Evolutionary conservation across 164 flowering plant genomes (phyloP).

Genomic region (Nelumbo lutea): DNA sequence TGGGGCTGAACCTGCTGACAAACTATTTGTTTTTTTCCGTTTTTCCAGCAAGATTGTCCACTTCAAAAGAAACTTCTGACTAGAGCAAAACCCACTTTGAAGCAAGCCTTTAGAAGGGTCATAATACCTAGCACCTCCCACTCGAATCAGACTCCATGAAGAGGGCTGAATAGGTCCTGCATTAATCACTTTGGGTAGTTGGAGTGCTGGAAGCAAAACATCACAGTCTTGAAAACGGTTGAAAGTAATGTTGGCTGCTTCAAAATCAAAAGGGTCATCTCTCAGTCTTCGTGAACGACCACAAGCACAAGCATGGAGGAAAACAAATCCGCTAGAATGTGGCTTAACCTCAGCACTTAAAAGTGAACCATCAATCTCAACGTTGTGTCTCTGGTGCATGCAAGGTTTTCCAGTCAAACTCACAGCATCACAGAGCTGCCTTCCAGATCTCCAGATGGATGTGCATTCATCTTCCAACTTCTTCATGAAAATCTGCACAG

Average conservation of each 20-base stretch:
- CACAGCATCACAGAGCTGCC: conserved; percentile 89
- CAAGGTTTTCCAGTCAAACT: conserved; percentile 97
- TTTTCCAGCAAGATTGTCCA: conserved; percentile 57
- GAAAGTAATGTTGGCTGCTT: conserved; percentile 56
- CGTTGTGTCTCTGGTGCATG: conserved; percentile 68
- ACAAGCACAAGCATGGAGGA: conserved; percentile 96
- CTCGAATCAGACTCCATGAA: conserved; percentile 72
- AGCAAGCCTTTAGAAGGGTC: conserved; percentile 79
- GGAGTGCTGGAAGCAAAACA: conserved; percentile 55
- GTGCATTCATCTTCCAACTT: conserved; percentile 75
- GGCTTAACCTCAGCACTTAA: conserved; percentile 31
- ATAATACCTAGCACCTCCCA: conserved; percentile 78
- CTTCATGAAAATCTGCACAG: conserved; percentile 45
- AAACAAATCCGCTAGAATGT: conserved; percentile 85
- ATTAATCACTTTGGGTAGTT: conserved; percentile 41
- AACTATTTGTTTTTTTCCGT: conserved; percentile 22
- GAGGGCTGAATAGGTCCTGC: conserved; percentile 46
- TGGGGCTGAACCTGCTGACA: conserved; percentile 14
- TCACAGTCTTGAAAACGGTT: conserved; percentile 65
- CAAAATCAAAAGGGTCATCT: conserved; percentile 87
- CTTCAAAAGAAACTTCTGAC: conserved; percentile 57
- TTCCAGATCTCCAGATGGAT: conserved; percentile 76
- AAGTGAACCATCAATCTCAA: conserved; percentile 21
- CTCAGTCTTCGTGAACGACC: conserved; percentile 72
- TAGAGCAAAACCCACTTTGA: conserved; percentile 76